phyloP scores from a whole-genome alignment of 2,329 filamentous ascomycete species.

The Penicillium sumatraense region DNA sequence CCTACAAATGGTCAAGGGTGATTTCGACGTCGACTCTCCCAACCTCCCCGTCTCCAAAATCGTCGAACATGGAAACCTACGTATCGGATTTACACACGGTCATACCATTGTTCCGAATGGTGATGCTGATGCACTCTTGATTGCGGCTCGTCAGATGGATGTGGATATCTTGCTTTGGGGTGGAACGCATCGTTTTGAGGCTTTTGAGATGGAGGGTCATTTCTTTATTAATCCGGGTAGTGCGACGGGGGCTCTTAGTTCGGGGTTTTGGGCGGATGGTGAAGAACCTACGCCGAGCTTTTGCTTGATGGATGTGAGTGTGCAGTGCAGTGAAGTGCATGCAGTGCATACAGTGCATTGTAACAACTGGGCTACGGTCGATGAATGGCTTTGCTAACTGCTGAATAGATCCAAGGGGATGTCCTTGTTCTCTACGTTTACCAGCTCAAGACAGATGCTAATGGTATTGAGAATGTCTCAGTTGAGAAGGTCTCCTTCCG shows the following conservation, averaged over 20 bases:
- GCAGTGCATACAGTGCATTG: no score
- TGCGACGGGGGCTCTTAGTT: slow-evolving; percentile 68
- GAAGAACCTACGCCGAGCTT: slow-evolving; percentile 87
- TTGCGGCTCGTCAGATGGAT: slow-evolving; percentile 72
- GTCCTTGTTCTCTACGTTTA: slow-evolving; percentile 96
- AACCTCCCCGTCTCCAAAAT: slow-evolving; percentile 69
- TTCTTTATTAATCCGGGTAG: slow-evolving; percentile 74
- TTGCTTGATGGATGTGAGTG: slow-evolving; percentile 94
- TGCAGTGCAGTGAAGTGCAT: no score
- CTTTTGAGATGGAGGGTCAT: slow-evolving; percentile 72
- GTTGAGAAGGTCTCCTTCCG: slow-evolving; percentile 88
- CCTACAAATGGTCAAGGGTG: slow-evolving; percentile 71
- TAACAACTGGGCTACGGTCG: no score
- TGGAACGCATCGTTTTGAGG: slow-evolving; percentile 71
- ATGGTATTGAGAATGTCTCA: slow-evolving; percentile 77
- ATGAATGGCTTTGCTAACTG: no score
- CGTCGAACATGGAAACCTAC: slow-evolving; percentile 69
- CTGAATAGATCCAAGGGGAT: slow-evolving; percentile 82
- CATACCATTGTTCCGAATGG: slow-evolving; percentile 71
- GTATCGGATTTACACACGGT: slow-evolving; percentile 73
- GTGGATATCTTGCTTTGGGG: slow-evolving; percentile 72
- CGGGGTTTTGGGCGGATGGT: slow-evolving; percentile 60
- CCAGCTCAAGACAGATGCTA: slow-evolving; percentile 76
- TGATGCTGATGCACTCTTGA: slow-evolving; percentile 68
- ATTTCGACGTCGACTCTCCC: slow-evolving; percentile 71